These are phyloP conservation scores for Aspergillus spinulosporus DNA, from an alignment of 2,329 filamentous ascomycete species.

Conservation along the genomic window DNA sequence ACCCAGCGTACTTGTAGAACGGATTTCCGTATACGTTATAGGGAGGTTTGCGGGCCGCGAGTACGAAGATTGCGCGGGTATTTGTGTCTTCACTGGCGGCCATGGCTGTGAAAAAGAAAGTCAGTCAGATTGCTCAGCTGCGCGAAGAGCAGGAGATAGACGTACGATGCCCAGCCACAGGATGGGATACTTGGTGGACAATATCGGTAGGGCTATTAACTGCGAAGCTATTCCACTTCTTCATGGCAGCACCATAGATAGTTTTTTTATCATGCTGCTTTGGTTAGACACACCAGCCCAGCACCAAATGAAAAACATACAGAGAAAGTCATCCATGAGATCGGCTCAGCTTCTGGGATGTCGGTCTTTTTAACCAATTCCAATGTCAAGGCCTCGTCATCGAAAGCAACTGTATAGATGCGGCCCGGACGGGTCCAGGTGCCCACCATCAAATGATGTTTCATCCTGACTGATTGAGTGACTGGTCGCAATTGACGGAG, in stretches of 20 bases:
- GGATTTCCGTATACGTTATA: slow-evolving; percentile 86
- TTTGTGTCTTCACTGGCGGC: slow-evolving; percentile 71
- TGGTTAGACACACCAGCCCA: slow-evolving; percentile 8
- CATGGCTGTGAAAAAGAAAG: slow-evolving; percentile 51
- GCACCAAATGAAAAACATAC: slow-evolving; percentile 51
- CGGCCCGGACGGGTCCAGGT: slow-evolving; percentile 88
- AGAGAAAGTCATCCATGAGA: slow-evolving; percentile 92
- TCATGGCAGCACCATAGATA: slow-evolving; percentile 88
- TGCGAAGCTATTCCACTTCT: slow-evolving; percentile 83
- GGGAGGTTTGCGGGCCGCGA: slow-evolving; percentile 74
- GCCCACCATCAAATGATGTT: slow-evolving; percentile 88
- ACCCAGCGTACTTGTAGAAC: slow-evolving; percentile 83
- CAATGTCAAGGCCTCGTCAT: slow-evolving; percentile 74
- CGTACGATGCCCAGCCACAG: slow-evolving; percentile 74
- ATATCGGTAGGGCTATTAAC: slow-evolving; percentile 76
- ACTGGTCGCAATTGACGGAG: background rate
- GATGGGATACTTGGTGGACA: slow-evolving; percentile 70
- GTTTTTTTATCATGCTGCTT: slow-evolving; percentile 74
- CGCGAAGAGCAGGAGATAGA: slow-evolving; percentile 14
- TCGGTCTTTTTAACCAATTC: slow-evolving; percentile 76
- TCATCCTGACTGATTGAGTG: slow-evolving; percentile 55
- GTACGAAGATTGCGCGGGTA: slow-evolving; percentile 84
- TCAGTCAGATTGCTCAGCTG: slow-evolving; percentile 2
- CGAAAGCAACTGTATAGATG: slow-evolving; percentile 86
- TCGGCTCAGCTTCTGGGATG: slow-evolving; percentile 80